Evolutionary conservation across 208 protist species (phyloP), one percentile per base, ranked within the genome.

Genomic region (Crithidia expoeki): DNA sequence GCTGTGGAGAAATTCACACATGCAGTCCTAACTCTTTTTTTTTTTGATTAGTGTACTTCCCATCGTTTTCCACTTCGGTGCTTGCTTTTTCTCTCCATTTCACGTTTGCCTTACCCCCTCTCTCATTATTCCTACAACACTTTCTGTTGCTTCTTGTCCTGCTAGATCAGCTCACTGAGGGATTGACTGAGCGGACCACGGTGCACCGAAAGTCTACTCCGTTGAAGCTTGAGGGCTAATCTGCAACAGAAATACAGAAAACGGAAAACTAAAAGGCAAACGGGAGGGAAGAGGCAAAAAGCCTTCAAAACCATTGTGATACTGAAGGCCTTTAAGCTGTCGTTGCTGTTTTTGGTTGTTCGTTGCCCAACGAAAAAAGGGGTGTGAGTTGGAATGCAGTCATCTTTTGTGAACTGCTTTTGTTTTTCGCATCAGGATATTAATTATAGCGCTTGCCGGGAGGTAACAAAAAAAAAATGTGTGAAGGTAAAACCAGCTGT

Each of bases 121-220:
- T 42, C 42, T 47, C 42, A 9, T 9, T n/a, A 38, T 11, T 19
- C 6, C 1, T 56, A 30, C 23, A 50, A 47, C 38, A 63, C 19
- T 46, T 44, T 40, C 30, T 62, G 21, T 55, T 62, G 17, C 33
- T 49, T 52, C 51, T 34, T 12, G 2, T 57, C 46, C 19, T 32
- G 36, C 1, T 14, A 30, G n/a, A 7, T 19, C 14, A 0, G 23
- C 17, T n/a, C 28, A 66, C 44, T 38, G 60, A 55, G 46, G 52
- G 60, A 28, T 36, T 40, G 32, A 44, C 32, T 2, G 30, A 19
- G 60, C 46, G 21, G 60, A 66, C 60, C 42, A 66, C 60, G 46
- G 60, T 66, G 21, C 60, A 66, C 60, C 19, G 60, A 66, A 66
- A 55, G 60, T 66, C 60, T 55, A 23, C 60, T 21, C 46, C 14